Conservation (phyloP, 306 rosid genomes). For the Quercus dentata region DNA sequence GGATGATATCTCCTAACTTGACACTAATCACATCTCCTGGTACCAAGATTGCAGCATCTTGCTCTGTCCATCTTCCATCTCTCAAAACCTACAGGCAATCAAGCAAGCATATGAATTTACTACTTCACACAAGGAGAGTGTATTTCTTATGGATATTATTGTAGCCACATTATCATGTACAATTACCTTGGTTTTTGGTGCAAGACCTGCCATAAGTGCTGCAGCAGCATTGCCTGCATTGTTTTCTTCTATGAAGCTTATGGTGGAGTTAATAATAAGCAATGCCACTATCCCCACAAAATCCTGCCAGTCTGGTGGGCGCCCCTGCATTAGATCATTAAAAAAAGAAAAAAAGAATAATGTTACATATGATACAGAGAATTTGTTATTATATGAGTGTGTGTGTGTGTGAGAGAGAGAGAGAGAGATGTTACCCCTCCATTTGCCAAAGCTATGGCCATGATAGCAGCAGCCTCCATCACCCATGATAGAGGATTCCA, state of each 20-base stretch:
- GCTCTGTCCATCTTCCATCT: conserved; percentile 84
- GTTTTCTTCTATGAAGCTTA: conserved; percentile 87
- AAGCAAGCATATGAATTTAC: neutral
- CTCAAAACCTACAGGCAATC: conserved; percentile 52
- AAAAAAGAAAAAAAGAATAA: neutral
- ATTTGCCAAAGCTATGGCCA: conserved; percentile 91
- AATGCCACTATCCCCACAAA: conserved; percentile 64
- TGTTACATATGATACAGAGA: neutral
- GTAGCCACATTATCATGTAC: neutral
- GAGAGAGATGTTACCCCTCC: conserved; percentile 62
- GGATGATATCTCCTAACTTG: conserved; percentile 82
- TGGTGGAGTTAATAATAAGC: conserved; percentile 78
- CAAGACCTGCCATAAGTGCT: conserved; percentile 97
- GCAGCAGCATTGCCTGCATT: conserved; percentile 95
- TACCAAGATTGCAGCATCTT: conserved; percentile 72
- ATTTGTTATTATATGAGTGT: neutral
- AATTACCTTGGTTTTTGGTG: conserved; percentile 79
- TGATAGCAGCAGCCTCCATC: conserved; percentile 87
- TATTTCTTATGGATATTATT: neutral
- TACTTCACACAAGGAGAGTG: neutral
- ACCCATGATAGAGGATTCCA: conserved; percentile 99
- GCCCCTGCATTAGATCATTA: conserved; percentile 40
- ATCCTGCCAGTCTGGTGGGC: conserved; percentile 92
- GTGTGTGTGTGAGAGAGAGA: neutral
- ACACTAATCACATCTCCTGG: conserved; percentile 85